These are phyloP conservation scores for Podochytrium sp. DNA, from an alignment of 192 early-diverging fungal genomes.

Conservation along the genomic window DNA sequence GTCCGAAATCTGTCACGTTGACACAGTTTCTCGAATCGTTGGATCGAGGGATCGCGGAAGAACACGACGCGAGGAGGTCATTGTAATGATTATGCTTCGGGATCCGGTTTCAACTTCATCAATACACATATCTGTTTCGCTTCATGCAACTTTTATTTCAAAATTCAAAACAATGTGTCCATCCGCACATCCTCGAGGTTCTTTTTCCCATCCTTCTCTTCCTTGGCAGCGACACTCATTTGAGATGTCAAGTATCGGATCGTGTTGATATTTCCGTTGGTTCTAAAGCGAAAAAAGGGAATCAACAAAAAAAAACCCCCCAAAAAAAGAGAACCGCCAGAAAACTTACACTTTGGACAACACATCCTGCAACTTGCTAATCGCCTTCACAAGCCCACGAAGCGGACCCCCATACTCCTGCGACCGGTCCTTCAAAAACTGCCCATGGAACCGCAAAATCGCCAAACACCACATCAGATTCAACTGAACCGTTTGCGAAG, in stretches of 20 bases:
- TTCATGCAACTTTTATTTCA: no score
- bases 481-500: slow-evolving; percentile 84
- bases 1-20: neutral
- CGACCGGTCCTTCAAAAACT: slow-evolving; percentile 49
- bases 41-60: slow-evolving; percentile 11
- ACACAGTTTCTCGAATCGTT: slow-evolving; percentile 25
- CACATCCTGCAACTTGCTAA: slow-evolving; percentile 51
- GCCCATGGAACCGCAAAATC: slow-evolving; percentile 76
- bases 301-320: slow-evolving; percentile 4
- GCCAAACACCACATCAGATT: slow-evolving; percentile 81
- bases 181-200: slow-evolving; percentile 42
- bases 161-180: slow-evolving; percentile 42
- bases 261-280: slow-evolving; percentile 77
- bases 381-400: slow-evolving; percentile 75
- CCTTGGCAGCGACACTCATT: slow-evolving; percentile 17
- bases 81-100: slow-evolving; percentile 6
- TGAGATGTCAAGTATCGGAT: slow-evolving; percentile 59
- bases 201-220: slow-evolving; percentile 9
- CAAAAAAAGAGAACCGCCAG: no score
- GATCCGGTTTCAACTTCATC: no score
- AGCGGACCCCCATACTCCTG: slow-evolving; percentile 54
- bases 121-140: no score
- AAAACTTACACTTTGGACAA: slow-evolving; percentile 57
- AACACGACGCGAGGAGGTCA: neutral
- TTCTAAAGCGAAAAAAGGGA: slow-evolving; percentile 59